phyloP scores from a whole-genome alignment of 352 stramenopile genomes.

The Globisporangium spiculum region DNA sequence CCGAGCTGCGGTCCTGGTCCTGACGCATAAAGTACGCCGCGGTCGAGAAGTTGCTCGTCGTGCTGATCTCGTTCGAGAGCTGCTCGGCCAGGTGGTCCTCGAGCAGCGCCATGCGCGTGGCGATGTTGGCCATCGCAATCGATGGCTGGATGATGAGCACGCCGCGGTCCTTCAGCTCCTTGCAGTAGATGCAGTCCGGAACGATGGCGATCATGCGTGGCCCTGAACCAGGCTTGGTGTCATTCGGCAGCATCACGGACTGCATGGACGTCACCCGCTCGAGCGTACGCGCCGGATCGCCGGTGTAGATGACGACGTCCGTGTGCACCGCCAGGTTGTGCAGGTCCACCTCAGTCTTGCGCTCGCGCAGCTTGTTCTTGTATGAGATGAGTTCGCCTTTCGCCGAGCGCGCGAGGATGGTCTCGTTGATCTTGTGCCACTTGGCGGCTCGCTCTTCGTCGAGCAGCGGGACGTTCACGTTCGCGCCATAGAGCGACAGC shows the following conservation, averaged over 20 bases:
- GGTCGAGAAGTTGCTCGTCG: conserved; percentile 6
- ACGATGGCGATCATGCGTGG: conserved; percentile 61
- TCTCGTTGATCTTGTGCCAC: conserved; percentile 61
- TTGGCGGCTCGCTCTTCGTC: conserved; percentile 54
- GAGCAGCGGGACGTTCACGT: conserved; percentile 57
- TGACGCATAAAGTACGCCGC: conserved; percentile 50
- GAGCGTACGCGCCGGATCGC: conserved; percentile 35
- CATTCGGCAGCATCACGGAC: conserved; percentile 28
- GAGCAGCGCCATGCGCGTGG: conserved; percentile 58
- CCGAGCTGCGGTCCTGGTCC: conserved; percentile 28
- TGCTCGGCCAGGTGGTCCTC: conserved; percentile 36
- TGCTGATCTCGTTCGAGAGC: conserved; percentile 43
- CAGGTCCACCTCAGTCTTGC: too few relatives aligned
- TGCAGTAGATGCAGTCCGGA: conserved; percentile 31
- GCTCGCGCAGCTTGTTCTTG: conserved; percentile 48
- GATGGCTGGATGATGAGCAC: conserved; percentile 61
- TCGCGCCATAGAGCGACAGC: conserved; percentile 58
- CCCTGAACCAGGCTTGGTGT: conserved; percentile 17
- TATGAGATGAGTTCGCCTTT: conserved; percentile 64
- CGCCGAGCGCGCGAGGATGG: conserved; percentile 40
- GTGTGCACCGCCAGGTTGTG: conserved; percentile 13
- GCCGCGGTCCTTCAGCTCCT: conserved; percentile 38
- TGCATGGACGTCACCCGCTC: conserved; percentile 48
- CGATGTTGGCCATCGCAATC: conserved; percentile 67
- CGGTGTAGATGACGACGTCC: conserved; percentile 64